Evolutionary conservation across 2,329 filamentous ascomycete genomes (phyloP).

Genomic region (Talaromyces piceae): DNA sequence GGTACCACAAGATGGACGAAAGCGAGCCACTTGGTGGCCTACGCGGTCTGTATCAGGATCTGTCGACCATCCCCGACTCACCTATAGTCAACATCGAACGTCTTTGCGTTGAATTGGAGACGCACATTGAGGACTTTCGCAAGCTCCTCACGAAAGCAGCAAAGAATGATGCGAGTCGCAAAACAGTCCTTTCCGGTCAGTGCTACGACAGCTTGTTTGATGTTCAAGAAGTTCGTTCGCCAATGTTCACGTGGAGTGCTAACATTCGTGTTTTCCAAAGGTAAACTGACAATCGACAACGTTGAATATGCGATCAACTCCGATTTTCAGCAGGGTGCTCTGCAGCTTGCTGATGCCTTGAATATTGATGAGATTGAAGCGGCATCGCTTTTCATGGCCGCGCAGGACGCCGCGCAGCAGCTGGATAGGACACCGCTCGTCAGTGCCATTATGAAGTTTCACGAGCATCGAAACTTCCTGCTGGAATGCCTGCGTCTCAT

Average conservation of each 20-base stretch:
- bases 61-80: slow-evolving; percentile 66
- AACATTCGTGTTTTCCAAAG: slow-evolving; percentile 37
- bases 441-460: slow-evolving; percentile 77
- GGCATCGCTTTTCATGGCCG: slow-evolving; percentile 66
- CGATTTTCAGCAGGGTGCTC: slow-evolving; percentile 73
- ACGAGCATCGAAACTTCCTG: slow-evolving; percentile 73
- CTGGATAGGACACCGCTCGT: slow-evolving; percentile 68
- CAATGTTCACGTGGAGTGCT: slow-evolving; percentile 1
- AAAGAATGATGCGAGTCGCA: slow-evolving; percentile 68
- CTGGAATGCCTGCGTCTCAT: slow-evolving; percentile 78
- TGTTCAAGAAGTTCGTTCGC: not conserved
- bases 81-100: slow-evolving; percentile 64
- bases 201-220: slow-evolving; percentile 4
- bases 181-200: slow-evolving; percentile 60
- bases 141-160: slow-evolving; percentile 66
- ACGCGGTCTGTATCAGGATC: slow-evolving; percentile 77
- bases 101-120: slow-evolving; percentile 57
- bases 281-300: slow-evolving; percentile 65
- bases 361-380: slow-evolving; percentile 86
- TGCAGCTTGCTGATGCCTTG: slow-evolving; percentile 78
- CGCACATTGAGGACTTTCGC: slow-evolving; percentile 59
- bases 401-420: slow-evolving; percentile 59
- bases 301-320: slow-evolving; percentile 75
- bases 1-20: slow-evolving; percentile 55
- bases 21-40: slow-evolving; percentile 67